Base-by-base conservation (phyloP, 352 stramenopile species). In the Phytopythium ostracodes region DNA sequence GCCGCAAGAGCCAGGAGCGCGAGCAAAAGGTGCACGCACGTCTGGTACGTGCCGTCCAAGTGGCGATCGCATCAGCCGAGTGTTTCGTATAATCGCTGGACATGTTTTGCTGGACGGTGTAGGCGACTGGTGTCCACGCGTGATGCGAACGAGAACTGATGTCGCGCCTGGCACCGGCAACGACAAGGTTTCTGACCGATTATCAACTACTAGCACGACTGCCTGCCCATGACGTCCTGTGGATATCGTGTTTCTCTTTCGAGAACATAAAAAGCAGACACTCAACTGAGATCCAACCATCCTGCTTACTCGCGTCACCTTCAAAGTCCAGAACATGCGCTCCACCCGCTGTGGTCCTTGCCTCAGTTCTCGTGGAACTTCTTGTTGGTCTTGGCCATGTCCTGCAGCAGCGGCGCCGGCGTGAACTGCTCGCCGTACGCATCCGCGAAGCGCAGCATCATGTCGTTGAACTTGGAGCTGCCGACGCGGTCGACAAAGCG, bases 351-450 rank as follows among this genome's bases (percentile, higher is more conserved):
- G 47, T 0, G 47, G 12, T 20, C 22, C 24, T 31, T 8, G 27
- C 49, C 20, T 60, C 82, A 96, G 61, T 82, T 91, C 43, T 75
- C 70, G 83, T 99, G 92, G 71, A 99, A 99, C 71, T 98, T 99
- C 83, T 98, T 98, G 77, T 97, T 95, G 36, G 83, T 93, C 67
- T 97, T 96, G 58, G 97, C 97, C 81, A 98, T 95, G 72, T 99
- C 97, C 77, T 98, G 90, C 42, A 99, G 77, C 33, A 99, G 77
- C 63, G 97, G 94, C 62, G 92, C 96, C 17, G 97, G 97, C 50
- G 91, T 79, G 70, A 99, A 99, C 72, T 99, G 97, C 59, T 96
- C 82, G 50, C 97, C 97, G 70, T 99, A 96, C 72, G 92, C 88
- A 67, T 98, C 94, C 12, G 96, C 93, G 71, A 97, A 98, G 55